Evolutionary conservation across 306 rosid genomes (phyloP).

Genomic region (Cyamopsis tetragonoloba): DNA sequence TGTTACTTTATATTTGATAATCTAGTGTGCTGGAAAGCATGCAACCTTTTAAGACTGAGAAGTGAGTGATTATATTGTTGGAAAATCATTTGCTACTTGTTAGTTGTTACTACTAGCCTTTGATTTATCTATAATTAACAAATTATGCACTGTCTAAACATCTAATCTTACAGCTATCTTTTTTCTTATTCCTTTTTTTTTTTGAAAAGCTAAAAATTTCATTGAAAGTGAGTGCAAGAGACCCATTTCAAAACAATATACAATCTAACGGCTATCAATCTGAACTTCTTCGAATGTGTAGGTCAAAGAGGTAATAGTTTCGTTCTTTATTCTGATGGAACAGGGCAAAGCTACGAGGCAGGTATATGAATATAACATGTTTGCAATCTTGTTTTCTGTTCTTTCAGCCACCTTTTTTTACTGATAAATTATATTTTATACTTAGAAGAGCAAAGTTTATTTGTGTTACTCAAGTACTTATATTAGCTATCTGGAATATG

Average conservation of each 20-base stretch:
- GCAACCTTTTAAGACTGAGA: background rate
- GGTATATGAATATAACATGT: conserved; percentile 37
- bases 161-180: background rate
- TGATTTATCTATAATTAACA: background rate
- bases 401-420: background rate
- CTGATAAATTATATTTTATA: background rate
- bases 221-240: too few species aligned
- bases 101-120: background rate
- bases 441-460: background rate
- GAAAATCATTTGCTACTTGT: conserved; percentile 7
- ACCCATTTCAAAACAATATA: too few species aligned
- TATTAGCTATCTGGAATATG: conserved; percentile 24
- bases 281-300: conserved; percentile 34
- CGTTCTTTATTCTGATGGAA: conserved; percentile 89
- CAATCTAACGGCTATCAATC: conserved; percentile 2
- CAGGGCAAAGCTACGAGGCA: conserved; percentile 84
- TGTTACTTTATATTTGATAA: background rate
- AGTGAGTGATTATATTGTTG: background rate
- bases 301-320: conserved; percentile 92
- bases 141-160: background rate
- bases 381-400: conserved; percentile 11
- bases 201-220: too few species aligned
- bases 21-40: background rate
- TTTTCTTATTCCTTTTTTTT: too few species aligned
- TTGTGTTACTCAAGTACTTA: background rate